Percentiles rank a stretch among this genome's conserved stretches.
phyloP scores from a whole-genome alignment of 768 basidiomycete genomes.

The Leucocoprinus sp. region DNA sequence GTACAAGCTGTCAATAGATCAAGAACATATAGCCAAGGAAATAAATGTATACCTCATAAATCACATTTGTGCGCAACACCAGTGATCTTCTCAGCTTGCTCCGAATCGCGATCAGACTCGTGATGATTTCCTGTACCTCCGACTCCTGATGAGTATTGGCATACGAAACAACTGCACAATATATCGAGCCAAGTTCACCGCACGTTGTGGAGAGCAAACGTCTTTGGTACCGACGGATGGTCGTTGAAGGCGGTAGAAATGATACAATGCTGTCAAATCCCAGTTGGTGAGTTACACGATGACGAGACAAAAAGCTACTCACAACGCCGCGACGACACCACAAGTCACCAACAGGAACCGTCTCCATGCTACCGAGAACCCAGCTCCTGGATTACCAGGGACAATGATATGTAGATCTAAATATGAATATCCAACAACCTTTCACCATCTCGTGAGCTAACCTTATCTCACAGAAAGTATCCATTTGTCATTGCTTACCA shows the following conservation, averaged over 20 bases:
- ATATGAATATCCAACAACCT: conserved; percentile 74
- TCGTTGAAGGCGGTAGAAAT: conserved; percentile 66
- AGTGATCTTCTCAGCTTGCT: conserved; percentile 62
- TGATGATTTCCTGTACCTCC: conserved; percentile 48
- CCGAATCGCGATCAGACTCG: conserved; percentile 65
- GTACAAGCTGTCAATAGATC: not conserved
- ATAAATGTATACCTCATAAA: conserved; percentile 48
- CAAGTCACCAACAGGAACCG: conserved; percentile 62
- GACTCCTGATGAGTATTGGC: conserved; percentile 47
- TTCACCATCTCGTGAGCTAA: not conserved
- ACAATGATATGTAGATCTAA: conserved; percentile 42
- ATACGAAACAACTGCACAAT: conserved; percentile 71
- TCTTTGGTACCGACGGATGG: conserved; percentile 68
- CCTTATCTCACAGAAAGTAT: too few species aligned
- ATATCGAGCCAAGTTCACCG: conserved; percentile 57
- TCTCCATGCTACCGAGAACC: conserved; percentile 64
- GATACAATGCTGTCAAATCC: conserved; percentile 46
- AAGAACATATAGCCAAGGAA: conserved; percentile 3
- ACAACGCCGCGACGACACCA: conserved; percentile 78
- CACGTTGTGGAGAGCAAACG: conserved; percentile 60
- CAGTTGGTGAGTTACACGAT: not conserved
- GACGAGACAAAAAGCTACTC: conserved; percentile 15
- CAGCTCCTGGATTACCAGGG: conserved; percentile 49
- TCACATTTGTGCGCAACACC: conserved; percentile 46
- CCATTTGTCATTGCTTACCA: too few species aligned